These are phyloP conservation scores for Myxozyma vanderwaltii DNA, from an alignment of 805 yeast genomes.

Conservation along the genomic window DNA sequence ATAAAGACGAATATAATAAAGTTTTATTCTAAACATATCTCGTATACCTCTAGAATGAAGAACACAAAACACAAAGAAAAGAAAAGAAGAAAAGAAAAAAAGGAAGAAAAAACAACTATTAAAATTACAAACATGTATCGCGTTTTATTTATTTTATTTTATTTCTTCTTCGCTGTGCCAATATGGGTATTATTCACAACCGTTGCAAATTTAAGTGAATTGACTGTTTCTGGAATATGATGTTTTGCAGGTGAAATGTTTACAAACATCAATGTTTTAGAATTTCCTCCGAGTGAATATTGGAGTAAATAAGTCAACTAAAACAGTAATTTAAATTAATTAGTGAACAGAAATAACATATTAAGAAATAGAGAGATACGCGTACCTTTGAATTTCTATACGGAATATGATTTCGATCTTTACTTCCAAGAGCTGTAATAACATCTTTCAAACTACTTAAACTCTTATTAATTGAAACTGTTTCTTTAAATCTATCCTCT, in stretches of 20 bases:
- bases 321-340: too few relatives aligned
- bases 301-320: conserved; percentile 76
- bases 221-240: conserved; percentile 75
- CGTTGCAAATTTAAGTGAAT: conserved; percentile 85
- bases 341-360: too few relatives aligned
- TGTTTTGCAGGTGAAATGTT: conserved; percentile 69
- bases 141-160: not conserved
- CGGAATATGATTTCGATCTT: conserved; percentile 56
- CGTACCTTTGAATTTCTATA: conserved; percentile 61
- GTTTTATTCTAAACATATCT: too few relatives aligned
- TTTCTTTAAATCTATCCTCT: conserved; percentile 81
- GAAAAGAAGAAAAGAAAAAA: too few relatives aligned
- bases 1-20: too few relatives aligned
- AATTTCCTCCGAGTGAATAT: conserved; percentile 78
- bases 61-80: too few relatives aligned
- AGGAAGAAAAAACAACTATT: too few relatives aligned
- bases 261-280: conserved; percentile 92
- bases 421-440: conserved; percentile 61
- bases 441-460: conserved; percentile 89
- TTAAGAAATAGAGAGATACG: not conserved
- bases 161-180: conserved; percentile 33
- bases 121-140: not conserved
- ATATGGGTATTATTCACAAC: conserved; percentile 45
- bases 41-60: too few relatives aligned
- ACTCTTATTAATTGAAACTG: conserved; percentile 86